phyloP scores from a whole-genome alignment of 176 grass and related monocot genomes.

The Luzula sylvatica region DNA sequence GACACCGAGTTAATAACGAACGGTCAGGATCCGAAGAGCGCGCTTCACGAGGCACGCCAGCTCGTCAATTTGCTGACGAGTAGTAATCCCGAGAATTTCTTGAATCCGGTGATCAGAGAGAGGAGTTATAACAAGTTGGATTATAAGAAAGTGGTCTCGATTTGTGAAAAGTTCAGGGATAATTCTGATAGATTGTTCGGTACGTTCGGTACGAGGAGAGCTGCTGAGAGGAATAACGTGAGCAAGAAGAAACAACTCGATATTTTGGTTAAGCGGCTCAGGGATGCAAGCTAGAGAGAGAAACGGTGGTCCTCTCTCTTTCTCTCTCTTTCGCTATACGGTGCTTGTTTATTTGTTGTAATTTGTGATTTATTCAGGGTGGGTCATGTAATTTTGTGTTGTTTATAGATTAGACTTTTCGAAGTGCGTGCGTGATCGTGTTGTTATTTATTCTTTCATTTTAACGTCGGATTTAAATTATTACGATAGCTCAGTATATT shows the following conservation, averaged over 20 bases:
- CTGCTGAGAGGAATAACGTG: conserved; percentile 42
- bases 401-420: conserved; percentile 18
- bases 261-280: conserved; percentile 83
- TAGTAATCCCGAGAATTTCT: conserved; percentile 81
- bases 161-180: conserved; percentile 96
- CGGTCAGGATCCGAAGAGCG: conserved; percentile 58
- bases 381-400: conserved; percentile 10
- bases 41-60: conserved; percentile 67
- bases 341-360: conserved; percentile 11
- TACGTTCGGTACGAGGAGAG: conserved; percentile 67
- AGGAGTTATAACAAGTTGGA: conserved; percentile 92
- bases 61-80: conserved; percentile 92
- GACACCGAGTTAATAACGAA: conserved; percentile 37
- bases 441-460: conserved; percentile 19
- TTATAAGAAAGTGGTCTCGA: conserved; percentile 68
- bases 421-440: background rate
- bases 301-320: background rate
- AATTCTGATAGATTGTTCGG: conserved; percentile 82
- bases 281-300: conserved; percentile 54
- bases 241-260: conserved; percentile 81
- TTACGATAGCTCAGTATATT: too few species aligned
- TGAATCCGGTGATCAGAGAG: conserved; percentile 85
- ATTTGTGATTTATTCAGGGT: conserved; percentile 8
- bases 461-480: too few species aligned
- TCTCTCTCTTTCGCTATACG: conserved; percentile 12